Conservation (phyloP, 2,329 filamentous ascomycete species). For the Exophiala aquamarina region DNA sequence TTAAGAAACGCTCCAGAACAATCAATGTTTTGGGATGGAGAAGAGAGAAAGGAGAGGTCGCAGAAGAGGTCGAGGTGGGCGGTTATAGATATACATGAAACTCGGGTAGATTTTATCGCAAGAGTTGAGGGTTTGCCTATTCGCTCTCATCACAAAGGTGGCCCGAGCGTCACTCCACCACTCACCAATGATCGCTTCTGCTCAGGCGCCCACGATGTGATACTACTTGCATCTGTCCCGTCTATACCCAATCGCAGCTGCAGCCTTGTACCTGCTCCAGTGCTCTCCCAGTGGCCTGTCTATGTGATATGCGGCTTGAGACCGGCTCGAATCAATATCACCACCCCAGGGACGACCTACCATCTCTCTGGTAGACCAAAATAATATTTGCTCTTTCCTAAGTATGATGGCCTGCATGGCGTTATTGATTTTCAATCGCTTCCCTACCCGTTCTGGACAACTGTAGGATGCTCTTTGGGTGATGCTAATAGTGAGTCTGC, state of each 20-base stretch:
- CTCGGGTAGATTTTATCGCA: not conserved
- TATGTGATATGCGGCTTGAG: too few relatives aligned
- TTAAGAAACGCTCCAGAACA: conserved; percentile 35
- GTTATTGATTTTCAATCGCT: too few relatives aligned
- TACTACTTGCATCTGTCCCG: conserved; percentile 9
- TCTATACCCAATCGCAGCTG: conserved; percentile 9
- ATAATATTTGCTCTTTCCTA: too few relatives aligned
- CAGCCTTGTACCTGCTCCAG: not conserved
- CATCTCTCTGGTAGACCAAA: too few relatives aligned
- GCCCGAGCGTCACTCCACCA: not conserved
- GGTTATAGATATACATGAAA: conserved; percentile 17
- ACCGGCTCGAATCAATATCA: too few relatives aligned
- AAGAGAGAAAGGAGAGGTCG: conserved; percentile 14
- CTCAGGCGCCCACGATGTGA: conserved; percentile 21
- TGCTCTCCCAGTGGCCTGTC: too few relatives aligned
- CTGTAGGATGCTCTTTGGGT: too few relatives aligned
- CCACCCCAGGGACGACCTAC: too few relatives aligned
- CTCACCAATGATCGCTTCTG: conserved; percentile 12
- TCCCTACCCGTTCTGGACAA: too few relatives aligned
- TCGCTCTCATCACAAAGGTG: conserved; percentile 8
- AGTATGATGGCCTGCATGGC: too few relatives aligned
- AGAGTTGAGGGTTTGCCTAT: not conserved
- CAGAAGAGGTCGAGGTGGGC: conserved; percentile 15
- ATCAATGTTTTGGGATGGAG: conserved; percentile 28
- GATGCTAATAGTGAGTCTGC: too few relatives aligned